Evolutionary conservation across 1,284 basidiomycete genomes (phyloP).

Genomic region (Jaminaea rosea): DNA sequence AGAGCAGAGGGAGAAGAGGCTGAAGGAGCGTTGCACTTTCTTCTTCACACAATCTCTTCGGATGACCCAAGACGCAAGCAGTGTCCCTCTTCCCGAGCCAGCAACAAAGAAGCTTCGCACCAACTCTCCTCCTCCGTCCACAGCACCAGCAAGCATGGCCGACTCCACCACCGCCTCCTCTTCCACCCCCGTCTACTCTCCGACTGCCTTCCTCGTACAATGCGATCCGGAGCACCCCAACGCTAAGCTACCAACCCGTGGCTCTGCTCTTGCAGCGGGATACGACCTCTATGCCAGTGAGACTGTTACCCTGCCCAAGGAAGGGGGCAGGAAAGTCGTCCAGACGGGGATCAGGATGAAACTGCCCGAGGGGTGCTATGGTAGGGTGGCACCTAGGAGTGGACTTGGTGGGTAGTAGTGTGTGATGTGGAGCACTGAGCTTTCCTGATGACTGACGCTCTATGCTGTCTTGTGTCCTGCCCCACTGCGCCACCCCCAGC

Average conservation of each 20-base stretch:
- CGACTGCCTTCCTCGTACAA: slow-evolving; percentile 62
- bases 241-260: slow-evolving; percentile 76
- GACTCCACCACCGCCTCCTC: too few species aligned
- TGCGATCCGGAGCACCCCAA: slow-evolving; percentile 61
- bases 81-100: too few species aligned
- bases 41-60: too few species aligned
- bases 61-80: too few species aligned
- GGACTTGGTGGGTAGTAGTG: slow-evolving; percentile 64
- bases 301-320: slow-evolving; percentile 14
- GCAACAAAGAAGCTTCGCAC: too few species aligned
- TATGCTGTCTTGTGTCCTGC: slow-evolving; percentile 14
- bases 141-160: too few species aligned
- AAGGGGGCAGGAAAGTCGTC: slow-evolving; percentile 70
- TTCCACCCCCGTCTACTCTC: not conserved
- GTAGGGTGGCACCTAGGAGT: slow-evolving; percentile 85
- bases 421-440: not conserved
- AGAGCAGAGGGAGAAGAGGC: too few species aligned
- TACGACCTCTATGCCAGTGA: slow-evolving; percentile 83
- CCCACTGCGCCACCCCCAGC: slow-evolving; percentile 54
- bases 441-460: not conserved
- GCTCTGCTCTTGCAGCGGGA: slow-evolving; percentile 75
- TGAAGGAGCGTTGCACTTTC: too few species aligned
- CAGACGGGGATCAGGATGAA: slow-evolving; percentile 86
- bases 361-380: slow-evolving; percentile 84
- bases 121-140: too few species aligned